Evolutionary conservation across 345 rosid species (phyloP), one percentile per base, ranked within the genome.

Genomic region (Sonneratia caseolaris): DNA sequence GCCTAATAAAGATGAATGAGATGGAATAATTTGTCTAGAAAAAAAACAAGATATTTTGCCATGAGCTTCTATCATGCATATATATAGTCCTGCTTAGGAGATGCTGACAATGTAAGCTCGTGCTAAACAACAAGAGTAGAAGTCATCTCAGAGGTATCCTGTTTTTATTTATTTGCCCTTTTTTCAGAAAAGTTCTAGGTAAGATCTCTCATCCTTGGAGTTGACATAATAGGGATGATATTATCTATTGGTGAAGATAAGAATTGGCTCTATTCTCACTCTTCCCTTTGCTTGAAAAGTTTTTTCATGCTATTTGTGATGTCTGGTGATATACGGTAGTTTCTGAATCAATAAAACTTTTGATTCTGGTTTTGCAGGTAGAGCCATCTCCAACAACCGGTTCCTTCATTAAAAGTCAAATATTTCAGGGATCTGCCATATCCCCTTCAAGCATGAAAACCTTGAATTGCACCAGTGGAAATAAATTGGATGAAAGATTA

Each of bases 341-440:
- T 49, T 47, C 65, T 70, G 70, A n/a, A 27, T 27, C 7, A 15
- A 47, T 66, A 43, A 71, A 61, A 24, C 40, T n/a, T 69, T 76
- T 64, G 73, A 57, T 83, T 72, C 77, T 77, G 73, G 53, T 77
- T 75, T 82, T 80, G 78, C 87, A 92, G 99, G 86, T 86, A 40
- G 99, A 92, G 79, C 98, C 98, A 72, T 95, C 98, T 65, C 99
- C 98, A 70, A 90, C 99, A 65, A 89, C 97, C 10, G 99, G 99
- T 64, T 87, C 98, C 69, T 81, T 95, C 73, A 64, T 78, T 51
- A 91, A 92, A 78, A 87, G 88, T 81, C 93, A 79, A 64, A 68
- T 81, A 35, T 57, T 76, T 68, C 88, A 81, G 53, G 83, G 77
- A 18, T 71, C 80, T 76, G 37, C 70, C 64, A 71, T 79, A 64